phyloP scores from a whole-genome alignment of 208 protist species.

The Leishmania braziliensis region DNA sequence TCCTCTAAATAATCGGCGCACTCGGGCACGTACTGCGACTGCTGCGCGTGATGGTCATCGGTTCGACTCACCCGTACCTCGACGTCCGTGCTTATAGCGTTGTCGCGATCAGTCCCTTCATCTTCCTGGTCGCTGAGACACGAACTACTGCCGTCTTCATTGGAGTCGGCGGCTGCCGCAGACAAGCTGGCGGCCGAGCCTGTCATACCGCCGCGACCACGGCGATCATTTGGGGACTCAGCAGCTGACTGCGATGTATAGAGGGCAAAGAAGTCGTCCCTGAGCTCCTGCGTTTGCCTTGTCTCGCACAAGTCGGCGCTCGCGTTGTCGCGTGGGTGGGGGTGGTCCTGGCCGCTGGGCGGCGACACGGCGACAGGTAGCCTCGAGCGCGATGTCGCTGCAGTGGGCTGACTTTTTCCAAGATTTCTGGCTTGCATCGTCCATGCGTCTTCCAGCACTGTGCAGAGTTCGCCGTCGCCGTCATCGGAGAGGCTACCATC shows the following conservation, averaged over 20 bases:
- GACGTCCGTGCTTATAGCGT: neutral
- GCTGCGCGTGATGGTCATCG: constrained; percentile 37
- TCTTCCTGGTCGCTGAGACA: constrained; percentile 2
- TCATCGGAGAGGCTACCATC: neutral
- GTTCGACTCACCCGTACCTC: constrained; percentile 10
- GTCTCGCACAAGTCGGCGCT: constrained; percentile 10
- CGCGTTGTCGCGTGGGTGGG: neutral
- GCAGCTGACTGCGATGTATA: constrained; percentile 12
- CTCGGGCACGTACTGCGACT: constrained; percentile 29
- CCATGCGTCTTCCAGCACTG: neutral
- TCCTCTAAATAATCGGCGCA: constrained; percentile 16
- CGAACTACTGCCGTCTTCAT: neutral
- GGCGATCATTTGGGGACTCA: neutral
- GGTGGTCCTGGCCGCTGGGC: neutral
- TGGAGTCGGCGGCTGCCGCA: neutral
- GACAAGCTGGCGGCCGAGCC: neutral
- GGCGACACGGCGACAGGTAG: neutral
- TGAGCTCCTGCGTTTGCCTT: constrained; percentile 13
- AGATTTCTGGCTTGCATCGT: neutral
- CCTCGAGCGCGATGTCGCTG: neutral
- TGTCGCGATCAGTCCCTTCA: neutral
- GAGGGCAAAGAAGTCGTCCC: constrained; percentile 37
- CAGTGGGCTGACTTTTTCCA: neutral
- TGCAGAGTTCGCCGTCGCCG: neutral
- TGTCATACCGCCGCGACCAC: neutral